Conservation (phyloP, 768 basidiomycete species). For the Agrocybe chaxingu region DNA sequence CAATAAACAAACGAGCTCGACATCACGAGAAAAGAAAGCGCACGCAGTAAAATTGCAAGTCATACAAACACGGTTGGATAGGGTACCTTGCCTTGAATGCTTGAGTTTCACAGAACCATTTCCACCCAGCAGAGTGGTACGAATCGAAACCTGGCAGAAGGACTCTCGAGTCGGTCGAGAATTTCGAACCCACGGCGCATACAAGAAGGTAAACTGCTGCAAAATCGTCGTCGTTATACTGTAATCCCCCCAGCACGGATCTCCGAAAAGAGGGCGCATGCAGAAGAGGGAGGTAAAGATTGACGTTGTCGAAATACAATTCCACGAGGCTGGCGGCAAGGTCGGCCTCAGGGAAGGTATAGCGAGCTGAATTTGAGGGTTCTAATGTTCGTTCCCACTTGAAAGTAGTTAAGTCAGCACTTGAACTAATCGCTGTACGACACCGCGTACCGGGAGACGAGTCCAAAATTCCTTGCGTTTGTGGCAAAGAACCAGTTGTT, state of each 20-base stretch:
- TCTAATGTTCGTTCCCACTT: slow-evolving; percentile 26
- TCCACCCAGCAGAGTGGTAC: slow-evolving; percentile 52
- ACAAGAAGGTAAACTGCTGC: slow-evolving; percentile 58
- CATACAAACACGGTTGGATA: slow-evolving; percentile 59
- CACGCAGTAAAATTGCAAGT: slow-evolving; percentile 57
- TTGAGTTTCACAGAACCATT: slow-evolving; percentile 61
- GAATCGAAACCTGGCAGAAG: slow-evolving; percentile 30
- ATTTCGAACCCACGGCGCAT: slow-evolving; percentile 63
- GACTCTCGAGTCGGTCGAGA: slow-evolving; percentile 54
- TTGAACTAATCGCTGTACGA: neutral
- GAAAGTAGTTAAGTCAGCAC: slow-evolving; percentile 13
- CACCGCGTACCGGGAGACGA: neutral
- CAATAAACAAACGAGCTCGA: no score
- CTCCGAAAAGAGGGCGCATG: slow-evolving; percentile 66
- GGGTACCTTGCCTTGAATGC: slow-evolving; percentile 59
- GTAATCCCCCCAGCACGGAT: slow-evolving; percentile 41
- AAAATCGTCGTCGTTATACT: slow-evolving; percentile 48
- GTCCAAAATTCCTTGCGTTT: neutral
- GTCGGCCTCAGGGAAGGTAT: slow-evolving; percentile 43
- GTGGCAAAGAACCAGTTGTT: neutral
- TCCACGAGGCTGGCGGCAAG: slow-evolving; percentile 50
- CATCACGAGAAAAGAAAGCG: no score
- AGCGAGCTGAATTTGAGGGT: slow-evolving; percentile 20
- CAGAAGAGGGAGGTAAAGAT: slow-evolving; percentile 58
- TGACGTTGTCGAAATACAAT: slow-evolving; percentile 56